These are phyloP conservation scores for Aspergillus fumigatiaffinis DNA, from an alignment of 2,329 filamentous ascomycete species.

Conservation along the genomic window DNA sequence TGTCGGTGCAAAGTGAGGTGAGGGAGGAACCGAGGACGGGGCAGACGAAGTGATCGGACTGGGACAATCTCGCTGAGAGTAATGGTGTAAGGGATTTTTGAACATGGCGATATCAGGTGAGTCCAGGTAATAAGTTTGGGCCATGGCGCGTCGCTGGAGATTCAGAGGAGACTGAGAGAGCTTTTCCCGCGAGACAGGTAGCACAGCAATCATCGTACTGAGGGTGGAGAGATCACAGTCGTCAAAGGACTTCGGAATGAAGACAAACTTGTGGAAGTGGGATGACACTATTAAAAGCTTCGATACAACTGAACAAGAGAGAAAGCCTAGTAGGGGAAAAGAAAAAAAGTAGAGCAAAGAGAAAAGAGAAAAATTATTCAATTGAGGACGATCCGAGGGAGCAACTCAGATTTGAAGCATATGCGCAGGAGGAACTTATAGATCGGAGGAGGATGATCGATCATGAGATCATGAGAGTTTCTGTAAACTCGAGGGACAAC, in stretches of 20 bases:
- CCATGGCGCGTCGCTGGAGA: constrained; percentile 25
- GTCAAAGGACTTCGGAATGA: background rate
- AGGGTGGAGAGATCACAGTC: constrained; percentile 1
- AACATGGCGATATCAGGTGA: constrained; percentile 14
- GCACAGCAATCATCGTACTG: constrained; percentile 33
- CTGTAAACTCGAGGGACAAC: too few species aligned
- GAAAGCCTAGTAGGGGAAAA: too few species aligned
- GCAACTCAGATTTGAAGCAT: too few species aligned
- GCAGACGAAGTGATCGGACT: constrained; percentile 29
- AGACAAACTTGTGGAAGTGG: background rate
- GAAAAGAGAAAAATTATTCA: too few species aligned
- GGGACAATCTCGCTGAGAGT: constrained; percentile 19
- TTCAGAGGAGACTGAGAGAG: constrained; percentile 30
- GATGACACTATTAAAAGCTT: too few species aligned
- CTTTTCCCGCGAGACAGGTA: constrained; percentile 29
- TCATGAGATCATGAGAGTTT: too few species aligned
- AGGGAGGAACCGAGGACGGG: constrained; percentile 36
- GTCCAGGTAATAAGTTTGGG: constrained; percentile 32
- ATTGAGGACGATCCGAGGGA: too few species aligned
- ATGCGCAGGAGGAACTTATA: too few species aligned
- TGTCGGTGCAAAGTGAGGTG: constrained; percentile 32
- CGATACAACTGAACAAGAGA: too few species aligned
- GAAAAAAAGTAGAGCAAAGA: too few species aligned
- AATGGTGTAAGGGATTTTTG: constrained; percentile 28
- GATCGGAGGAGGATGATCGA: too few species aligned